Evolutionary conservation across 2,329 filamentous ascomycete species (phyloP).

Genomic region (Phoma herbarum): DNA sequence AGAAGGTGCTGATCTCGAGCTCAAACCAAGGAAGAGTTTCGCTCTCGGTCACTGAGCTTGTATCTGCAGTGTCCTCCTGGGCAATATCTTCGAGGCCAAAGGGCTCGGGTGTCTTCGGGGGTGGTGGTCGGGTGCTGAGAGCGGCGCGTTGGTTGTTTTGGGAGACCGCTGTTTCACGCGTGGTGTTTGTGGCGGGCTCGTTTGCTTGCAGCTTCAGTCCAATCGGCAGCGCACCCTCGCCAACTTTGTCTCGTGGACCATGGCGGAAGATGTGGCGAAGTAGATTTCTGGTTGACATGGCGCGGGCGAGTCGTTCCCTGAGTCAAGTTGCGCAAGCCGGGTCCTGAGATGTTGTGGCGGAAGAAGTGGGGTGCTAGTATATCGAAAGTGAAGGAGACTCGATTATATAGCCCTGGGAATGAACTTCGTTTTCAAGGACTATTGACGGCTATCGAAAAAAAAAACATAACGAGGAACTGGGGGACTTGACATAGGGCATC

Average conservation of each 20-base stretch:
- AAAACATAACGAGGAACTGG: not conserved
- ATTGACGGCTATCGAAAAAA: not conserved
- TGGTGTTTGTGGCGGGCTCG: not conserved
- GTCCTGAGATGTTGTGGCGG: not conserved
- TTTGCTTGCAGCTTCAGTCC: not conserved
- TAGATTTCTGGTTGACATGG: conserved; percentile 13
- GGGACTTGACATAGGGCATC: not conserved
- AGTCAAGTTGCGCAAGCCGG: not conserved
- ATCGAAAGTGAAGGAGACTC: conserved; percentile 1
- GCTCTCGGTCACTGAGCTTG: not conserved
- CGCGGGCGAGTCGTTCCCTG: not conserved
- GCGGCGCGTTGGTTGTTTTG: not conserved
- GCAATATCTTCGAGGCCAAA: conserved; percentile 6
- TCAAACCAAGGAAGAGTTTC: conserved; percentile 5
- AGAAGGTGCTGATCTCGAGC: conserved; percentile 11
- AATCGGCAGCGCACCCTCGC: not conserved
- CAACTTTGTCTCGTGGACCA: conserved; percentile 3
- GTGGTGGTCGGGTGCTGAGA: not conserved
- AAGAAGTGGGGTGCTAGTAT: not conserved
- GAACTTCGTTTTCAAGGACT: not conserved
- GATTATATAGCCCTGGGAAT: not conserved
- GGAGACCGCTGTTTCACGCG: not conserved
- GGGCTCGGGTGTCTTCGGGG: conserved; percentile 6
- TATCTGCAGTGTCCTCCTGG: conserved; percentile 2
- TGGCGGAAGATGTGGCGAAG: conserved; percentile 32